Evolutionary conservation across 1,139 yeast species (phyloP).

Genomic region (Kluyveromyces sp.): DNA sequence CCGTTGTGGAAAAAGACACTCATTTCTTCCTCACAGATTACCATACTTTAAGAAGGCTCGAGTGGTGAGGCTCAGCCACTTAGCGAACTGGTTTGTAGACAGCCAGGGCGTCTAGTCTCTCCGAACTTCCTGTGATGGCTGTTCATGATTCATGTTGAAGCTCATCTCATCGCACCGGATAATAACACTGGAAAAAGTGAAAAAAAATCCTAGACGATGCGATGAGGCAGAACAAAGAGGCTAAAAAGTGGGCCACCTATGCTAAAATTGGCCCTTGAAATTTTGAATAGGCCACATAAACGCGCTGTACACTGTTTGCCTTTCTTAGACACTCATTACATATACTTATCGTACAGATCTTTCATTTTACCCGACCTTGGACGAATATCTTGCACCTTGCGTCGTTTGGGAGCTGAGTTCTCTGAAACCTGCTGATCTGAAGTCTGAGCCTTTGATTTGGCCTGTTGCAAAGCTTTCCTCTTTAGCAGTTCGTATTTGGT

Average conservation of each 20-base stretch:
- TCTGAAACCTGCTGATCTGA: neutral
- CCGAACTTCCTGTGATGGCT: neutral
- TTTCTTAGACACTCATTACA: neutral
- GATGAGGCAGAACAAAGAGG: neutral
- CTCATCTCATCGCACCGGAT: neutral
- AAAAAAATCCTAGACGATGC: neutral
- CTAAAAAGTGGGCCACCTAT: neutral
- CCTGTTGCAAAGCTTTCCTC: slow-evolving; percentile 5
- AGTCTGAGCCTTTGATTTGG: neutral
- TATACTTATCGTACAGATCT: slow-evolving; percentile 6
- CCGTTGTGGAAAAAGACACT: slow-evolving; percentile 26
- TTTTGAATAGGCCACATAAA: no score
- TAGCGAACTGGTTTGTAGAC: no score
- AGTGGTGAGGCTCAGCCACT: no score
- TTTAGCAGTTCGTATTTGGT: slow-evolving; percentile 27
- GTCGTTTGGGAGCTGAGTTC: neutral
- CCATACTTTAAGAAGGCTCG: neutral
- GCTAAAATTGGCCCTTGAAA: neutral
- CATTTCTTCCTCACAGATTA: slow-evolving; percentile 4
- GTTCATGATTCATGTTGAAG: no score
- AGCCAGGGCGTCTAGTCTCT: neutral
- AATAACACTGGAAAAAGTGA: no score
- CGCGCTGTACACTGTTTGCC: no score
- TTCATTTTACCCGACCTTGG: neutral
- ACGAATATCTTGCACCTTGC: neutral